Evolutionary conservation across 345 rosid species (phyloP).

Genomic region (Sapria himalayana): DNA sequence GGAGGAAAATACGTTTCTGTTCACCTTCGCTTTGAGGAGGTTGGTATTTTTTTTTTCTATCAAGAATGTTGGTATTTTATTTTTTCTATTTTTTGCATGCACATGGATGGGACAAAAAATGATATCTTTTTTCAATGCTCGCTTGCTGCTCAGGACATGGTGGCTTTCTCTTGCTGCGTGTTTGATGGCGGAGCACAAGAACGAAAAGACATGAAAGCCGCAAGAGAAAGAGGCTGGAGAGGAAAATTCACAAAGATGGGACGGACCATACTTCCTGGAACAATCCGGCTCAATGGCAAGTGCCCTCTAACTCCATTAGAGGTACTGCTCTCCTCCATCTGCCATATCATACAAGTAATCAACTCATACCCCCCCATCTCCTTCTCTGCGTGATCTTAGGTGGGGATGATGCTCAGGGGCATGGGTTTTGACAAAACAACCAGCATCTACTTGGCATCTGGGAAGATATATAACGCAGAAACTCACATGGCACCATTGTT

Average conservation of each 20-base stretch:
- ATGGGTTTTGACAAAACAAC: conserved; percentile 91
- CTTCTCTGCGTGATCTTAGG: conserved; percentile 30
- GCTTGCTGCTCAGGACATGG: conserved; percentile 95
- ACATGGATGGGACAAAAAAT: no score
- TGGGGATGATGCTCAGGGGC: conserved; percentile 96
- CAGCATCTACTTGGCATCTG: conserved; percentile 74
- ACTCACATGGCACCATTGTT: conserved; percentile 72
- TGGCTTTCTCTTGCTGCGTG: conserved; percentile 97
- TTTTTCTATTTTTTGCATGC: conserved; percentile 6
- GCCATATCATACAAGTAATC: no score
- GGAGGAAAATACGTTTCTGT: conserved; percentile 81
- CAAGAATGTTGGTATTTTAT: neutral
- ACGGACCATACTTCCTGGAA: conserved; percentile 92
- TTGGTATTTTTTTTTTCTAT: conserved; percentile 16
- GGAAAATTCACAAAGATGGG: conserved; percentile 97
- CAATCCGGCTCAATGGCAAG: conserved; percentile 84
- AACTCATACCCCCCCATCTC: no score
- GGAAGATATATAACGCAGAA: conserved; percentile 78
- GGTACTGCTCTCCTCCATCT: conserved; percentile 23
- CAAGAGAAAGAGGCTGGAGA: conserved; percentile 95
- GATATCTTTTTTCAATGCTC: conserved; percentile 1
- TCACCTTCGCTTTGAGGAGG: conserved; percentile 99
- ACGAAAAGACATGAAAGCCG: conserved; percentile 67
- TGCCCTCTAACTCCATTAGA: conserved; percentile 96
- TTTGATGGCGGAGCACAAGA: conserved; percentile 93